These are phyloP conservation scores for Naegleria fowleri DNA, from an alignment of 208 protist species.

Conservation along the genomic window DNA sequence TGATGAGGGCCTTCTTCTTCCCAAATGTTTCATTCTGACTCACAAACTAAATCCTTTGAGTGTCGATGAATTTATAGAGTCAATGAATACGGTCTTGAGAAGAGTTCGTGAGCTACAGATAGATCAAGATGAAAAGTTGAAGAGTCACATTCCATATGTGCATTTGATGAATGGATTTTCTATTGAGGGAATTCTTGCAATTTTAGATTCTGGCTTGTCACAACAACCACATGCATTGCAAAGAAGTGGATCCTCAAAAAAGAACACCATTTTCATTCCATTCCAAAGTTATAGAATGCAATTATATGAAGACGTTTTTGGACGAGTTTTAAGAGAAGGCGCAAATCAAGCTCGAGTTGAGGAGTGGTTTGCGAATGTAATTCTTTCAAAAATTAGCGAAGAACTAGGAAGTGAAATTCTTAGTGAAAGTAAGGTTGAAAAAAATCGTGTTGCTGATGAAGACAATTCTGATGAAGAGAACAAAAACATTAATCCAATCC, in stretches of 20 bases:
- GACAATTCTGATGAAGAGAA: background rate
- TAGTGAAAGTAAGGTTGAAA: background rate
- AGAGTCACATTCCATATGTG: background rate
- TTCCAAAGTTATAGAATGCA: background rate
- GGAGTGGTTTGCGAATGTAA: too few relatives aligned
- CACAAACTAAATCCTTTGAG: background rate
- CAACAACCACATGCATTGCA: too few relatives aligned
- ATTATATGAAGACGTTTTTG: background rate
- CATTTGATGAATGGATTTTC: background rate
- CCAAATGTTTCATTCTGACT: background rate
- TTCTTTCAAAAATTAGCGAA: too few relatives aligned
- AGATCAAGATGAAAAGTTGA: background rate
- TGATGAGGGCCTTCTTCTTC: background rate
- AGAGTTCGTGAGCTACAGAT: background rate
- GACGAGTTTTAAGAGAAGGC: background rate
- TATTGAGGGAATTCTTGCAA: background rate
- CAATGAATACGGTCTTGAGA: background rate
- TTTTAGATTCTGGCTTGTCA: background rate
- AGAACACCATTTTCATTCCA: background rate
- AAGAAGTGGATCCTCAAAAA: too few relatives aligned
- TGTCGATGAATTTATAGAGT: background rate
- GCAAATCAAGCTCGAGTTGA: too few relatives aligned
- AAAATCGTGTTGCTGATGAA: background rate
- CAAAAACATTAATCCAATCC: background rate
- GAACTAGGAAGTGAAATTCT: too few relatives aligned